phyloP scores from a whole-genome alignment of 2,329 filamentous ascomycete genomes.

The Arthrobotrys pseudoclavata region DNA sequence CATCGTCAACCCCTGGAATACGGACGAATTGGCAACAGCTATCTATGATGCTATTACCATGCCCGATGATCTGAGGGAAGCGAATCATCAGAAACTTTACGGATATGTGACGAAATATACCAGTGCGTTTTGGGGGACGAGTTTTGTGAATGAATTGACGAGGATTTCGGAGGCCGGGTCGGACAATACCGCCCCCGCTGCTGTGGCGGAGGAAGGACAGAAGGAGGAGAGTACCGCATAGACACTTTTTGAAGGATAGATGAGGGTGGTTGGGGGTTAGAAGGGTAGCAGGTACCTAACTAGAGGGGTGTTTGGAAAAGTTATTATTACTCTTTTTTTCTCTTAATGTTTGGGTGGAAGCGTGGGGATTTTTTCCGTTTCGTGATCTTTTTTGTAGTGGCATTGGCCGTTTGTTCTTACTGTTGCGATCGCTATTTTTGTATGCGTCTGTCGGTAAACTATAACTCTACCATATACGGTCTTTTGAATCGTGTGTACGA shows the following conservation, averaged over 20 bases:
- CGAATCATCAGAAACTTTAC: conserved; percentile 91
- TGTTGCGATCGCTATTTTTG: background rate
- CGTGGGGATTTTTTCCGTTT: conserved; percentile 18
- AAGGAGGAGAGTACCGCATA: conserved; percentile 17
- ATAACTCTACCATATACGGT: background rate
- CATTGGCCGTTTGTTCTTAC: background rate
- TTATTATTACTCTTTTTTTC: background rate
- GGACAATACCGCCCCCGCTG: conserved; percentile 8
- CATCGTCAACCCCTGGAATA: conserved; percentile 99
- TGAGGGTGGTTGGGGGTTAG: background rate
- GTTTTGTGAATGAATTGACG: conserved; percentile 84
- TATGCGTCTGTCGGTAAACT: background rate
- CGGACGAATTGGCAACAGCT: conserved; percentile 90
- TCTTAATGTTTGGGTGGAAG: conserved; percentile 15
- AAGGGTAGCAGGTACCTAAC: conserved; percentile 6
- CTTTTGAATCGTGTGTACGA: background rate
- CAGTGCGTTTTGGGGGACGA: conserved; percentile 95
- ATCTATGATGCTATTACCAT: conserved; percentile 98
- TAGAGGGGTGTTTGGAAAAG: conserved; percentile 19
- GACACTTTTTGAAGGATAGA: background rate
- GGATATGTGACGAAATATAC: conserved; percentile 98
- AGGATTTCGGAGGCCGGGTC: conserved; percentile 34
- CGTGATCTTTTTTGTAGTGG: conserved; percentile 2
- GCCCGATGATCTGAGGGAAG: conserved; percentile 85
- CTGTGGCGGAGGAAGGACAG: background rate